Evolutionary conservation across 108 stramenopile genomes (phyloP), one percentile per base, ranked within the genome.

Genomic region (Fistulifera pelliculosa): DNA sequence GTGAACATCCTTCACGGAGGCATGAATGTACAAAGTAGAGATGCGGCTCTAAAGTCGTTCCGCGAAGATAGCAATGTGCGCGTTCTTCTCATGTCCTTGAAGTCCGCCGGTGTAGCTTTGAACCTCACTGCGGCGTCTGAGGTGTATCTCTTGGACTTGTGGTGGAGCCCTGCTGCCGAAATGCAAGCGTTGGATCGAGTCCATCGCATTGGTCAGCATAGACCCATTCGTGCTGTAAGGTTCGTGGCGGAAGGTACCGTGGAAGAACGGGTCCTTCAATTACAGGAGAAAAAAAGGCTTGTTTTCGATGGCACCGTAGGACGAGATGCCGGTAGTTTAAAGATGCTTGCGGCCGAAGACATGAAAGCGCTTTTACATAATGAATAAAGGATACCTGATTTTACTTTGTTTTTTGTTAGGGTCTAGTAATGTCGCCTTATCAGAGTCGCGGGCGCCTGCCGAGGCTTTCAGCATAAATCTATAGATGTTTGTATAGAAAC

Each of bases 121-220:
- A 98, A 98, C 58, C 62, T 98, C 6, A 94, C 93, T 10, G 85
- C 86, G 6, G 97, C 97, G 12, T 91, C 89, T 52, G 74, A 94
- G 49, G 88, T 93, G 41, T 96, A 85, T 58, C 72, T 98, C 13
- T 71, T 96, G 71, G 97, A 93, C 59, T 89, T 87, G 1, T 96
- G 94, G 94, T 97, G 82, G 77, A 76, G 87, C 54, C 87, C 87
- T 1, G 90, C 92, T 5, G 96, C 95, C 1, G 97, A 98, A 65
- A 91, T 95, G 88, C 99, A 99, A 70, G 98, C 98, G 2, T 97
- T 99, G 62, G 96, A 98, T 53, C 76, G 99, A 38, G 95, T 95
- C 5, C 97, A 98, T 74, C 77, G 99, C 13, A 70, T 99, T 8
- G 97, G 97, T 3, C 97, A 98, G 68, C 79, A 81, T 53, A 76